phyloP scores from a whole-genome alignment of 768 basidiomycete species.

The Trametes villosa region DNA sequence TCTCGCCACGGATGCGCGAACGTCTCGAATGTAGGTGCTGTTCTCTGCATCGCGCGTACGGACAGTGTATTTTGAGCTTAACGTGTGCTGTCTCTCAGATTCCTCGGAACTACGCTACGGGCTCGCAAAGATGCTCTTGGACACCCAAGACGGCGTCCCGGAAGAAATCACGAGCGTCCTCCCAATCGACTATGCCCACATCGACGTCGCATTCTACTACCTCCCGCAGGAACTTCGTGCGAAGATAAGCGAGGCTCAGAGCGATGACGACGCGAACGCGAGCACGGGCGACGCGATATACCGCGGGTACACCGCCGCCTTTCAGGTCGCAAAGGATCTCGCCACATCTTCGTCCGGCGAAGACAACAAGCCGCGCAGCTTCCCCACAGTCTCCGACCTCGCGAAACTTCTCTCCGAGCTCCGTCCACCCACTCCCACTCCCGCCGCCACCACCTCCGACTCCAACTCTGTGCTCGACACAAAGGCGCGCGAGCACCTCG shows the following conservation, averaged over 20 bases:
- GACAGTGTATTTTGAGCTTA: conserved; percentile 10
- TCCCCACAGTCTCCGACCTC: conserved; percentile 25
- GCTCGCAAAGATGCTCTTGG: conserved; percentile 11
- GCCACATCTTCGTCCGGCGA: conserved; percentile 9
- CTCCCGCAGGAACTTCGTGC: conserved; percentile 10
- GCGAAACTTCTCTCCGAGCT: conserved; percentile 8
- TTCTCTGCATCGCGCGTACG: not conserved
- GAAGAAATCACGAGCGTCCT: conserved; percentile 11
- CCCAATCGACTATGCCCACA: conserved; percentile 18
- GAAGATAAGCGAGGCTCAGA: conserved; percentile 5
- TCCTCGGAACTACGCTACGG: conserved; percentile 14
- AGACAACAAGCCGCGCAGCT: conserved; percentile 6
- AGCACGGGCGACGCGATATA: conserved; percentile 29
- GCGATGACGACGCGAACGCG: not conserved
- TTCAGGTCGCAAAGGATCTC: conserved; percentile 27
- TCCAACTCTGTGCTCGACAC: too few relatives aligned
- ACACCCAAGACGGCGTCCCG: conserved; percentile 17
- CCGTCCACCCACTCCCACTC: not conserved
- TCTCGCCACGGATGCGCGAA: conserved; percentile 32
- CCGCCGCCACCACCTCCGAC: not conserved
- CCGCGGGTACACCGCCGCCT: conserved; percentile 34
- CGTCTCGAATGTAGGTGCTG: conserved; percentile 28
- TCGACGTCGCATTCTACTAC: conserved; percentile 20
- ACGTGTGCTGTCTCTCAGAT: not conserved
- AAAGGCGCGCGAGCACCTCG: conserved; percentile 15